Evolutionary conservation across 208 protist genomes (phyloP).

Genomic region (Wallacemonas sp.): DNA sequence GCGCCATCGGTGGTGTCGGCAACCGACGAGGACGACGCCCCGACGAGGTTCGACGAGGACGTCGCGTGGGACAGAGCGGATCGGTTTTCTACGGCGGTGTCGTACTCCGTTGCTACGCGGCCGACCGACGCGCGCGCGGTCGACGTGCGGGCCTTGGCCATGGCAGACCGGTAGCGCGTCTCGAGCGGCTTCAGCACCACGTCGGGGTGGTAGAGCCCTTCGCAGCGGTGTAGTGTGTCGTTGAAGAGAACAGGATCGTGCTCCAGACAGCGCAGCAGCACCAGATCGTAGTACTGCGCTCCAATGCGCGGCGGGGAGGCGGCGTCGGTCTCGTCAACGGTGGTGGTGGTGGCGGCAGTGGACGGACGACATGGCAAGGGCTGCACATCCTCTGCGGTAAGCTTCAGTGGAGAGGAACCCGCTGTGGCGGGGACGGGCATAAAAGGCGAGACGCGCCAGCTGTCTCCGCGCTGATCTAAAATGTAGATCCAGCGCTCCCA

Average conservation of each 20-base stretch:
- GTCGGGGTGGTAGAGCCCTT: conserved; percentile 27
- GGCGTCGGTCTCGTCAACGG: not conserved
- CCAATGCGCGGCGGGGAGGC: conserved; percentile 24
- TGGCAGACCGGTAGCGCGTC: conserved; percentile 31
- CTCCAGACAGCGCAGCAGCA: conserved; percentile 62
- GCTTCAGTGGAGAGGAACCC: too few species aligned
- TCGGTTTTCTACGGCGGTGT: not conserved
- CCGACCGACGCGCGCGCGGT: not conserved
- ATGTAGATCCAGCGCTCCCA: conserved; percentile 79
- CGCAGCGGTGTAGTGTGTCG: conserved; percentile 26
- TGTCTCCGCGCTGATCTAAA: conserved; percentile 56
- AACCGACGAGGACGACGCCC: too few species aligned
- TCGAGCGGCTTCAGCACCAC: conserved; percentile 47
- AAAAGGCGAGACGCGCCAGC: conserved; percentile 52
- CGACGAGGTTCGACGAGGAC: not conserved
- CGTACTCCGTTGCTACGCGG: not conserved
- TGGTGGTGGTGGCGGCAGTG: too few species aligned
- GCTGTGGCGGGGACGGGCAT: conserved; percentile 28
- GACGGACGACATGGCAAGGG: too few species aligned
- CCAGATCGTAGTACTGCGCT: conserved; percentile 70
- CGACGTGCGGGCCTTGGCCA: not conserved
- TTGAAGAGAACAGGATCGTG: conserved; percentile 35
- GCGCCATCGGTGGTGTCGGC: too few species aligned
- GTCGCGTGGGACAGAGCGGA: not conserved
- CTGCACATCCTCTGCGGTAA: too few species aligned